Evolutionary conservation across 176 grass and related monocot genomes (phyloP).

Genomic region (Elaeis guineensis): DNA sequence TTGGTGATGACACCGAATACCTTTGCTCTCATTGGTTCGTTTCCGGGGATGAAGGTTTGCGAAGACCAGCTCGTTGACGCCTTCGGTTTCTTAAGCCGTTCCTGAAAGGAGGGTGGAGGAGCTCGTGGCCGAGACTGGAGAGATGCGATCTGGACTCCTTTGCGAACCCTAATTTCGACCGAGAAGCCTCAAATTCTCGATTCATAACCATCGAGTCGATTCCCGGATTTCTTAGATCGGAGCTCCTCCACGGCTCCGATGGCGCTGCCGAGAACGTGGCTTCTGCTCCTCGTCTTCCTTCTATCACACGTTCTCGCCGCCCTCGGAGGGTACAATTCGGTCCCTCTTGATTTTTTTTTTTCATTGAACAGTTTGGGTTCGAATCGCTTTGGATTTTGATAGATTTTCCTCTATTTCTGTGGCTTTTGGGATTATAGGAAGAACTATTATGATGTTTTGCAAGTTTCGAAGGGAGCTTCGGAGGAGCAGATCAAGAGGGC

Average conservation of each 20-base stretch:
- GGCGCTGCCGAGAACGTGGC: slow-evolving; percentile 27
- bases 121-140: not conserved
- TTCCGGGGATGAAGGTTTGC: slow-evolving; percentile 3
- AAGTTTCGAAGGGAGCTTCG: slow-evolving; percentile 81
- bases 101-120: not conserved
- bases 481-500: slow-evolving; percentile 99
- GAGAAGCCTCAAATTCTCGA: not conserved
- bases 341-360: too few relatives aligned
- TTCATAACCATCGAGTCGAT: not conserved
- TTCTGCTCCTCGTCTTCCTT: slow-evolving; percentile 25
- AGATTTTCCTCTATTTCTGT: not conserved
- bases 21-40: slow-evolving; percentile 29
- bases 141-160: not conserved
- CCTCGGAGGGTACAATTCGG: slow-evolving; percentile 25
- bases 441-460: slow-evolving; percentile 90
- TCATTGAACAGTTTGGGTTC: not conserved
- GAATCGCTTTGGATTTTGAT: not conserved
- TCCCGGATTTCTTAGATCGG: not conserved
- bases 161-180: not conserved
- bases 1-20: slow-evolving; percentile 20
- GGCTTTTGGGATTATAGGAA: slow-evolving; percentile 35
- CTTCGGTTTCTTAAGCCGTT: not conserved
- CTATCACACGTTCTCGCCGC: slow-evolving; percentile 14
- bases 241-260: slow-evolving; percentile 11
- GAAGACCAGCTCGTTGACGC: not conserved